Percentiles rank a stretch among this genome's conserved stretches.
Conservation (phyloP, 2,329 filamentous ascomycete species). For the Ilyonectria destructans region DNA sequence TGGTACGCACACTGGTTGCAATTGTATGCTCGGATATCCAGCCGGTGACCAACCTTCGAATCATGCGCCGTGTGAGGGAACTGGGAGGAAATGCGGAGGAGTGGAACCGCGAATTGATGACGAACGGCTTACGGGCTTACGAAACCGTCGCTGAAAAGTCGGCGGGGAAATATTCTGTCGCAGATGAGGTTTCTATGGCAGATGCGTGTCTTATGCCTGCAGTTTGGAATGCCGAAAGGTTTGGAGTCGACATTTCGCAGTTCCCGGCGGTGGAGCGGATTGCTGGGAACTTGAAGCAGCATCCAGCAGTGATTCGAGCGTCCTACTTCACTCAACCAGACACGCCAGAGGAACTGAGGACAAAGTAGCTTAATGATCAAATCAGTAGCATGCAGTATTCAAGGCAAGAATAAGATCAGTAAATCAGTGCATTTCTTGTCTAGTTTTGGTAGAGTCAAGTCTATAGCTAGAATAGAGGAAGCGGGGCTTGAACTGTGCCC, state of each 20-base stretch:
- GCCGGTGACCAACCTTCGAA: slow-evolving; percentile 72
- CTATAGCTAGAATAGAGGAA: slow-evolving; percentile 50
- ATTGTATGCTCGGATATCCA: slow-evolving; percentile 74
- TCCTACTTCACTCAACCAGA: slow-evolving; percentile 71
- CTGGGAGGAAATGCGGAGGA: slow-evolving; percentile 61
- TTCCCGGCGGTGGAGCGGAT: slow-evolving; percentile 66
- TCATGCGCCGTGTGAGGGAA: slow-evolving; percentile 65
- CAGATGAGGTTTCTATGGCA: slow-evolving; percentile 70
- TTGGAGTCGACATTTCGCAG: slow-evolving; percentile 66
- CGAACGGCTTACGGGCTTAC: slow-evolving; percentile 70
- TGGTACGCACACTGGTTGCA: slow-evolving; percentile 67
- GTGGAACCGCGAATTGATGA: slow-evolving; percentile 69
- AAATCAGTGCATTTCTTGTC: not conserved
- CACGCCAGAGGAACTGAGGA: slow-evolving; percentile 54
- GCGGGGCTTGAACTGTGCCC: slow-evolving; percentile 68
- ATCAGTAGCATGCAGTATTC: not conserved
- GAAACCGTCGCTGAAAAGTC: slow-evolving; percentile 60
- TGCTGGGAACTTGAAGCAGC: slow-evolving; percentile 61
- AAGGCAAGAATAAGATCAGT: not conserved
- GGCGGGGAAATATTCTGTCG: slow-evolving; percentile 69
- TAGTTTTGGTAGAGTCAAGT: not conserved
- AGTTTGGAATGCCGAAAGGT: slow-evolving; percentile 70
- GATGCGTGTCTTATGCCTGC: slow-evolving; percentile 73
- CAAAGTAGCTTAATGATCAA: not conserved
- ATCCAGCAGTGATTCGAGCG: slow-evolving; percentile 67